These are phyloP conservation scores for Aspergillus carlsbadensis DNA, from an alignment of 495 filamentous ascomycete genomes.

Conservation along the genomic window DNA sequence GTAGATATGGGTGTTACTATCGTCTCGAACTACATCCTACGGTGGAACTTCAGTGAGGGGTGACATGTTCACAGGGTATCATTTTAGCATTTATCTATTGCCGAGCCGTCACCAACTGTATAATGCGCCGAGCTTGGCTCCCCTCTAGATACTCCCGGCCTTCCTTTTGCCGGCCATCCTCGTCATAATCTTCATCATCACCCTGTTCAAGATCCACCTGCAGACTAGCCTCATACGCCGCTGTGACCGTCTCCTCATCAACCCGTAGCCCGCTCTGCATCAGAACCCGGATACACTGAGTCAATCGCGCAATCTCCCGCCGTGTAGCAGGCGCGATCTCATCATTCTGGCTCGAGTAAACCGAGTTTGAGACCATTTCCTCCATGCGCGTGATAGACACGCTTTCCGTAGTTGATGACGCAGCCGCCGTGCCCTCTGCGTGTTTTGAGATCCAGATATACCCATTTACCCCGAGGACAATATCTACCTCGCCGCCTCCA, in stretches of 20 bases:
- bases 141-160: slow-evolving; percentile 69
- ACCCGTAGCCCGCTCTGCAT: slow-evolving; percentile 79
- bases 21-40: too few relatives aligned
- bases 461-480: slow-evolving; percentile 91
- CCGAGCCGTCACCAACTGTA: slow-evolving; percentile 47
- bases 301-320: slow-evolving; percentile 80
- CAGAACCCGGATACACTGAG: slow-evolving; percentile 75
- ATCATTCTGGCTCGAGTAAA: slow-evolving; percentile 93
- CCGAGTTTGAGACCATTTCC: slow-evolving; percentile 68
- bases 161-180: slow-evolving; percentile 40
- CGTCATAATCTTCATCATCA: slow-evolving; percentile 47
- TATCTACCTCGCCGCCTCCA: slow-evolving; percentile 76
- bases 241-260: slow-evolving; percentile 87
- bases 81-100: background rate
- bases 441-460: slow-evolving; percentile 93
- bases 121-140: slow-evolving; percentile 62
- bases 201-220: slow-evolving; percentile 65
- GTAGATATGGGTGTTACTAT: too few relatives aligned
- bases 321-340: slow-evolving; percentile 70
- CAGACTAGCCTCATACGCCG: slow-evolving; percentile 74
- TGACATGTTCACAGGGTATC: slow-evolving; percentile 7
- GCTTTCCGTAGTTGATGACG: slow-evolving; percentile 44
- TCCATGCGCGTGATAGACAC: slow-evolving; percentile 78
- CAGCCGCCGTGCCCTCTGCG: slow-evolving; percentile 50
- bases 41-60: too few relatives aligned